Evolutionary conservation across 2,329 filamentous ascomycete species (phyloP), one percentile per base, ranked within the genome.

Genomic region (Pyrenochaeta sp.): DNA sequence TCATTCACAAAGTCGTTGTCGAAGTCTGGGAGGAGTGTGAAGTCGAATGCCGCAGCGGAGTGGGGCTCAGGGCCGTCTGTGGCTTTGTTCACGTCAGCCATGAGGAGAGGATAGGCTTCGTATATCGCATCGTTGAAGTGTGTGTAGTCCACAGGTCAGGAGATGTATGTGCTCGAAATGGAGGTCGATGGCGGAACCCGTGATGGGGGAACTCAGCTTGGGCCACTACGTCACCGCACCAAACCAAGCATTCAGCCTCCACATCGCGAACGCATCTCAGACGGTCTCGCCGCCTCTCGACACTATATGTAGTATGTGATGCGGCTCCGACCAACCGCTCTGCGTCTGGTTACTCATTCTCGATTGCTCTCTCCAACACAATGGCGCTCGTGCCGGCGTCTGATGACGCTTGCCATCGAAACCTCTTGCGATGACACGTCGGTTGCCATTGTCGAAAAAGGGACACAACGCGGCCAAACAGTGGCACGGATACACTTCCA

Each of bases 341-440:
- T 58, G n/a, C 54, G 59, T 43, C 55, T 52, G 56, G 47, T 43
- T 37, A 34, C 48, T 42, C 58, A 56, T 46, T 50, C 49, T 37
- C 54, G 39, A 39, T 49, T 28, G 39, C n/a, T 28, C 8, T 36
- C 24, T 22, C 47, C 28, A 22, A 49, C 53, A 43, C 59, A 52
- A 62, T 61, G 53, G 50, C 40, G 24, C 25, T 15, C 34, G 15
- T 52, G 44, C 24, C 76, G 78, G 40, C 50, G 54, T 40, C 63
- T 81, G 47, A 71, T 78, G 58, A 83, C 82, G 5, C 84, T 94
- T 48, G 91, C 91, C 51, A 93, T 95, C 72, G 91, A 95, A 76
- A 90, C 90, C 9, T 93, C 90, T 2, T 95, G 94, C 83, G 94
- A 98, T 79, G 94, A 98, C 80, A 97, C 93, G 0, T 93, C 91